Evolutionary conservation across 164 flowering plant species (phyloP), one percentile per base, ranked within the genome.

Genomic region (Houttuynia cordata): DNA sequence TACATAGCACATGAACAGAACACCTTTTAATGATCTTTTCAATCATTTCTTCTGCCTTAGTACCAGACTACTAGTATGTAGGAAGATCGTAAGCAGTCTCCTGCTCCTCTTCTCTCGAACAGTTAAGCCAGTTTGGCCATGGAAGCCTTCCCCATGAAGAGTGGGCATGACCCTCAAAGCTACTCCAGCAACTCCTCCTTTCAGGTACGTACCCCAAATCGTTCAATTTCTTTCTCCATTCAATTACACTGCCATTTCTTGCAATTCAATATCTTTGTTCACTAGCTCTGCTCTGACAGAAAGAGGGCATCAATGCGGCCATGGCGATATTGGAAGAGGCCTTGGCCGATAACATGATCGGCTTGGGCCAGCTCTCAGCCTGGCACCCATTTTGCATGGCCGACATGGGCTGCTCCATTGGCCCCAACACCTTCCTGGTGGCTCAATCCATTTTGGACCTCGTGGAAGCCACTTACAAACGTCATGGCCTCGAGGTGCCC

Each of bases 171-270:
- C 21, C 53, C 5, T 1, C 24, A 41, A 10, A 63, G 66, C 59
- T 63, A 63, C 55, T 52, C 23, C 23, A 55, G 25, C 20, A 63
- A 63, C 23, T 63, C 66, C 37, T 63, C 51, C 9, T 47, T n/a
- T 42, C 66, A 63, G 66, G 66, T 63, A 9, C 22, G 6, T 40
- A 10, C 42, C 10, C 42, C n/a, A n/a, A 10, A 40, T 40, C 42
- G 10, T 40, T 10, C 42, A 40, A 40, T 40, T 40, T 40, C 42
- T 6, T 10, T 6, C n/a, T n/a, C n/a, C n/a, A n/a, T n/a, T n/a
- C n/a, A n/a, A n/a, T n/a, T n/a, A n/a, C n/a, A n/a, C n/a, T n/a
- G n/a, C n/a, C n/a, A n/a, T n/a, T n/a, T n/a, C n/a, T n/a, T n/a
- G n/a, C n/a, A n/a, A n/a, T n/a, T n/a, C n/a, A n/a, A n/a, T n/a